Conservation (phyloP, 441 rosid genomes). For the Raphanus hybrid region DNA sequence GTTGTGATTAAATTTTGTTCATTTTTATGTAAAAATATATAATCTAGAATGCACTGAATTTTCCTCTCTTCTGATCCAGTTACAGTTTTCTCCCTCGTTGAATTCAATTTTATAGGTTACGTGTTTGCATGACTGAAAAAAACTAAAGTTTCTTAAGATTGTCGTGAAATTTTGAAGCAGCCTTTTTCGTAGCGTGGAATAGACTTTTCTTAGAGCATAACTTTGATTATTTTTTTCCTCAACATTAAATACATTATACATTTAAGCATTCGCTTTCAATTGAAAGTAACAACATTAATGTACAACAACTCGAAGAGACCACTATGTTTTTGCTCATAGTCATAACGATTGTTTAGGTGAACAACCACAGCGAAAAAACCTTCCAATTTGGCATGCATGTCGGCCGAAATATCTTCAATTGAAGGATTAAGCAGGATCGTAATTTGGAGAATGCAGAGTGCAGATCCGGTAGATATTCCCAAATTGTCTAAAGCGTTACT, state of each 20-base stretch:
- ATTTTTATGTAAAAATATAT: neutral
- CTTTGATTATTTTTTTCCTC: neutral
- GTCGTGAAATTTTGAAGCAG: neutral
- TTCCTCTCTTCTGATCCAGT: neutral
- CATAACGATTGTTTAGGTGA: neutral
- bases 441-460: neutral
- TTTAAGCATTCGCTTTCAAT: neutral
- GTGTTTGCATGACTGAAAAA: neutral
- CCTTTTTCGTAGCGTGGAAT: neutral
- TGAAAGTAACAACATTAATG: neutral
- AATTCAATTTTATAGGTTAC: conserved; percentile 4
- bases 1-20: neutral
- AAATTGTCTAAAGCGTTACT: neutral
- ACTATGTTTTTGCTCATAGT: neutral
- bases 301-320: neutral
- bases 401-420: neutral
- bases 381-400: neutral
- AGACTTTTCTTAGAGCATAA: conserved; percentile 13
- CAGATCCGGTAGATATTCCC: neutral
- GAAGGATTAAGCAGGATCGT: neutral
- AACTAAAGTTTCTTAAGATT: neutral
- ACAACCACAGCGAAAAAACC: neutral
- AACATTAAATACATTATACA: neutral
- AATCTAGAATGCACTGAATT: conserved; percentile 8
- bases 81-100: neutral